Evolutionary conservation across 129 eudicot species (phyloP), one percentile per base, ranked within the genome.

Genomic region (Escallonia herrerae): DNA sequence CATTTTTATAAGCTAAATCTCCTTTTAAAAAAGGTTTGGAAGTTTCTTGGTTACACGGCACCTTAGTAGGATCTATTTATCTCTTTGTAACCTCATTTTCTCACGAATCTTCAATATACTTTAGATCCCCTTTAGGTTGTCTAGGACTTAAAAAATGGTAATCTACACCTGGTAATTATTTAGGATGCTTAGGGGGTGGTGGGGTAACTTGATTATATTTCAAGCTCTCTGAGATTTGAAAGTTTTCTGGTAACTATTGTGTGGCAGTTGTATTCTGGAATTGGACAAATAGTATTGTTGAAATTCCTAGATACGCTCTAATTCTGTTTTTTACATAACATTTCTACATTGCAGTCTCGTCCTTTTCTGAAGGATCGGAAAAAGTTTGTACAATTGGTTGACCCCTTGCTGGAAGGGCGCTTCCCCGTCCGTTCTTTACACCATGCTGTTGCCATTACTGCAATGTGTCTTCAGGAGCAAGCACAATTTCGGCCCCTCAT

Each of bases 401-500:
- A 90, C 79, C 89, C 97, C 6, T 61, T 62, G 40, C 66, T 90
- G 59, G 76, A 67, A 63, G 91, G 95, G 58, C 70, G 75, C 5
- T 78, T 77, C 63, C 77, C 93, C 2, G 48, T 57, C 11, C 84
- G 90, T 43, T 74, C 74, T 7, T 75, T 80, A 51, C 89, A 84
- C 72, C 87, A 90, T 58, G 78, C 86, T 3, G 73, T 87, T 67
- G 89, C 90, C 40, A 72, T 86, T 15, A 81, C 89, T 37, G 77
- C 88, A 54, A 86, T 90, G 95, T 90, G 95, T 70, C 82, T 90
- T 14, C 90, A 87, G 60, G 95, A 90, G 79, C 80, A 81, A 71
- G 87, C 95, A 38, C 71, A 70, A 63, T 82, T 78, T 53, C 83
- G 97, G 38, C 97, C 97, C 56, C 57, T 73, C 55, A 84, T 90